phyloP scores from a whole-genome alignment of 371 early-diverging fungal species.

The Smittium culicis region DNA sequence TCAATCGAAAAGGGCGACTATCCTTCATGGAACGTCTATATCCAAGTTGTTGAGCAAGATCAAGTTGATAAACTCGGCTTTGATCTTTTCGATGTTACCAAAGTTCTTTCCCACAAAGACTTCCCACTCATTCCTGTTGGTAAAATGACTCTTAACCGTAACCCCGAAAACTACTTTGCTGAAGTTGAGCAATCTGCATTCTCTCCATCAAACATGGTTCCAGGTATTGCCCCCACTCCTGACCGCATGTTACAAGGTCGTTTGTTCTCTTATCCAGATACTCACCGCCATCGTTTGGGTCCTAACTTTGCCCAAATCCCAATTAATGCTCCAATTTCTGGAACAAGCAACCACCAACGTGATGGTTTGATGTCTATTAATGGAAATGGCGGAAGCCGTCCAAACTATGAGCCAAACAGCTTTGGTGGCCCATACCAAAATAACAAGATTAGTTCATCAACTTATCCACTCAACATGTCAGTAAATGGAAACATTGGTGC shows the following conservation, averaged over 20 bases:
- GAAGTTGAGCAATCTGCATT: constrained; percentile 70
- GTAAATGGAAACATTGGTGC: constrained; percentile 43
- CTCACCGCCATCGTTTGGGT: constrained; percentile 63
- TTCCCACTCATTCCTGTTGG: constrained; percentile 59
- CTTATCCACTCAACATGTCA: constrained; percentile 22
- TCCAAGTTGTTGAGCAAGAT: constrained; percentile 59
- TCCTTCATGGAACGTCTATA: constrained; percentile 57
- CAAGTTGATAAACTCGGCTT: constrained; percentile 57
- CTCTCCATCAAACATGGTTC: constrained; percentile 54
- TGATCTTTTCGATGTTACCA: constrained; percentile 74
- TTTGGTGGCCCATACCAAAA: constrained; percentile 42
- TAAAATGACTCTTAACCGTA: constrained; percentile 54
- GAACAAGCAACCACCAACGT: constrained; percentile 43
- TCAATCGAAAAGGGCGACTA: constrained; percentile 55
- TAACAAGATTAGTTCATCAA: constrained; percentile 32
- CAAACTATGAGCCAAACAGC: constrained; percentile 69
- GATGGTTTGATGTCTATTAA: constrained; percentile 51
- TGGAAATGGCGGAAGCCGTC: constrained; percentile 50
- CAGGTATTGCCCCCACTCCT: constrained; percentile 52
- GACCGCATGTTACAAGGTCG: constrained; percentile 69
- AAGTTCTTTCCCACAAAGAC: constrained; percentile 61
- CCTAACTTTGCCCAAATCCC: constrained; percentile 60
- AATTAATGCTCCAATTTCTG: constrained; percentile 49
- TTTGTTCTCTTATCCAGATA: constrained; percentile 60
- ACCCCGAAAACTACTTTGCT: constrained; percentile 66